phyloP scores from a whole-genome alignment of 192 early-diverging fungal genomes.

The Kappamyces sp. region DNA sequence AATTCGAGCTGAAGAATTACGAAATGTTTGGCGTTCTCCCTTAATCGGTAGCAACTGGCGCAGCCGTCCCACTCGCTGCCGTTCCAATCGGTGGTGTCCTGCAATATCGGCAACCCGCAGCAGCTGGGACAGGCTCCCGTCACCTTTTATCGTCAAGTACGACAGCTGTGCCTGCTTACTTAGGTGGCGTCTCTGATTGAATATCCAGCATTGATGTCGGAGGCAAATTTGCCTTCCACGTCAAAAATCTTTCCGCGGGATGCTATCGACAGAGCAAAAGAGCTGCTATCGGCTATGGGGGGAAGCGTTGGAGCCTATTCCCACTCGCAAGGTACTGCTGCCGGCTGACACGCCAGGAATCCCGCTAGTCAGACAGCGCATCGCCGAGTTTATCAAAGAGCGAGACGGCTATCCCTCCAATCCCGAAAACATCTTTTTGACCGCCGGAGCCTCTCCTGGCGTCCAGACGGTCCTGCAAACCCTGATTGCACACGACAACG shows the following conservation, averaged over 20 bases:
- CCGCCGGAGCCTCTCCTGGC: conserved; percentile 84
- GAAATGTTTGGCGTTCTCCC: conserved; percentile 30
- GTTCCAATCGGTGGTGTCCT: conserved; percentile 65
- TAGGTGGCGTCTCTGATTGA: conserved; percentile 83
- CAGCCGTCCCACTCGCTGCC: conserved; percentile 36
- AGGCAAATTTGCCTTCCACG: conserved; percentile 42
- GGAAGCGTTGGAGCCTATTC: conserved; percentile 85
- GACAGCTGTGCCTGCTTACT: not conserved
- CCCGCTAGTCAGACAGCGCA: conserved; percentile 70
- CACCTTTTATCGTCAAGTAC: conserved; percentile 93
- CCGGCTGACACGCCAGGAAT: conserved; percentile 46
- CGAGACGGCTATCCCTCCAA: conserved; percentile 88
- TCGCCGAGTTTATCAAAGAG: conserved; percentile 86
- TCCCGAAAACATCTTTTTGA: conserved; percentile 83
- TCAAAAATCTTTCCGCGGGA: conserved; percentile 72
- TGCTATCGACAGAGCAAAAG: conserved; percentile 77
- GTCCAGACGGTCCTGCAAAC: conserved; percentile 89
- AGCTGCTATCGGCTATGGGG: conserved; percentile 62
- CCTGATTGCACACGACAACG: conserved; percentile 65
- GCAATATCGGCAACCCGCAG: conserved; percentile 94
- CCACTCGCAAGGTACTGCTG: conserved; percentile 71
- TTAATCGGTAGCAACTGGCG: conserved; percentile 20
- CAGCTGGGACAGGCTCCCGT: conserved; percentile 84
- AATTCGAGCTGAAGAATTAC: conserved; percentile 83
- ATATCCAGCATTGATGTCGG: conserved; percentile 71